Evolutionary conservation across 208 protist species (phyloP).

Genomic region (Trypanosoma boissoni): DNA sequence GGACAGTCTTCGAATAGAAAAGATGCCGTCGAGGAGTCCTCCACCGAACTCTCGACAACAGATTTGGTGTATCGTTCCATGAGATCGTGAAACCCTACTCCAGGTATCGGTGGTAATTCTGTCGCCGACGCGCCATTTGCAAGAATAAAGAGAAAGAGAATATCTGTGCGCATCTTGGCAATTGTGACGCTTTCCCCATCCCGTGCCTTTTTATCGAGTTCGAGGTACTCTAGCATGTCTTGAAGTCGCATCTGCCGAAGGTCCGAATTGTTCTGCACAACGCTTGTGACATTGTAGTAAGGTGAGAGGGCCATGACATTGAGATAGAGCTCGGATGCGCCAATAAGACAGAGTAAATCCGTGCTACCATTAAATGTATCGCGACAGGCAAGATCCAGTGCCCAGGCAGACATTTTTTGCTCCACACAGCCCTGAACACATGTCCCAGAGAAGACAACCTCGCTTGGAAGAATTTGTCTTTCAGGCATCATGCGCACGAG

Average conservation of each 20-base stretch:
- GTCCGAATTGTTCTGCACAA: conserved; percentile 59
- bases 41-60: neutral
- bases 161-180: conserved; percentile 61
- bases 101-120: conserved; percentile 38
- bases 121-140: conserved; percentile 48
- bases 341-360: conserved; percentile 74
- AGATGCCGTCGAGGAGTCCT: neutral
- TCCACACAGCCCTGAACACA: conserved; percentile 67
- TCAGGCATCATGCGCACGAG: conserved; percentile 75
- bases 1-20: conserved; percentile 41
- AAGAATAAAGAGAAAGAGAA: conserved; percentile 68
- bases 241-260: conserved; percentile 48
- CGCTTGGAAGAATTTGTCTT: conserved; percentile 36
- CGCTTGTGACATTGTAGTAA: conserved; percentile 55
- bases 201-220: conserved; percentile 39
- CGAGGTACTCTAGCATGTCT: conserved; percentile 71
- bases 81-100: conserved; percentile 36
- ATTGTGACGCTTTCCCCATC: conserved; percentile 43
- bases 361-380: conserved; percentile 46
- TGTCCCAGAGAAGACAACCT: conserved; percentile 74
- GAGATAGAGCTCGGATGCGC: conserved; percentile 61
- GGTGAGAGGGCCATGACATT: conserved; percentile 68
- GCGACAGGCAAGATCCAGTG: conserved; percentile 75
- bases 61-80: conserved; percentile 46
- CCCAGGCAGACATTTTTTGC: conserved; percentile 83